These are phyloP conservation scores for Castanospermum australe DNA, from an alignment of 306 rosid genomes.

Conservation along the genomic window DNA sequence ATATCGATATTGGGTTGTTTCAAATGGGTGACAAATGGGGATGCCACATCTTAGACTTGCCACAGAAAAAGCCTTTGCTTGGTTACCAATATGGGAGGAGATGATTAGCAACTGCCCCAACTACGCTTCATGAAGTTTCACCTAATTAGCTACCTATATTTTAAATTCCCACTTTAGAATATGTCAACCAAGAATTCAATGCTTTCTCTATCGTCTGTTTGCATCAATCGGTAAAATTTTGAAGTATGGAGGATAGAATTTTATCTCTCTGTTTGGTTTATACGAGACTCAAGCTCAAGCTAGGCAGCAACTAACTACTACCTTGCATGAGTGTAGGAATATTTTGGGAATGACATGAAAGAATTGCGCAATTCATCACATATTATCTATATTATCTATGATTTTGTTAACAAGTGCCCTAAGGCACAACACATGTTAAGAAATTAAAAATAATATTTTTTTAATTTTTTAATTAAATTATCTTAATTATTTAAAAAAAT, in stretches of 20 bases:
- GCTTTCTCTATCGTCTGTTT: background rate
- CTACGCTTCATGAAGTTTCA: constrained; percentile 42
- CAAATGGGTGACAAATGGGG: background rate
- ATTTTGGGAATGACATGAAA: background rate
- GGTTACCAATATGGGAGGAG: background rate
- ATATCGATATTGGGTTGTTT: background rate
- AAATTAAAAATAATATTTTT: too few relatives aligned
- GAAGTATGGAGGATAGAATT: background rate
- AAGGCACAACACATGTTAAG: too few relatives aligned
- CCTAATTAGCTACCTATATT: constrained; percentile 36
- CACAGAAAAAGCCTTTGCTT: background rate
- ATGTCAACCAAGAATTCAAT: constrained; percentile 28
- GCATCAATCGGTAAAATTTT: background rate
- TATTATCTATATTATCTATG: too few relatives aligned
- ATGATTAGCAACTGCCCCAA: constrained; percentile 30
- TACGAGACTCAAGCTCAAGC: background rate
- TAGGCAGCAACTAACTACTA: background rate
- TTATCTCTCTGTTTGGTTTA: background rate
- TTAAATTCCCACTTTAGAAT: constrained; percentile 14
- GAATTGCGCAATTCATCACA: background rate
- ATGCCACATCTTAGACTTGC: background rate
- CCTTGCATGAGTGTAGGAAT: background rate
- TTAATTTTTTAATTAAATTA: too few relatives aligned
- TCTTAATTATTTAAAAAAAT: too few relatives aligned
- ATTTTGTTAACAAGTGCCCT: too few relatives aligned